Evolutionary conservation across 306 rosid genomes (phyloP), one percentile per base, ranked within the genome.

Genomic region (Datisca glomerata): DNA sequence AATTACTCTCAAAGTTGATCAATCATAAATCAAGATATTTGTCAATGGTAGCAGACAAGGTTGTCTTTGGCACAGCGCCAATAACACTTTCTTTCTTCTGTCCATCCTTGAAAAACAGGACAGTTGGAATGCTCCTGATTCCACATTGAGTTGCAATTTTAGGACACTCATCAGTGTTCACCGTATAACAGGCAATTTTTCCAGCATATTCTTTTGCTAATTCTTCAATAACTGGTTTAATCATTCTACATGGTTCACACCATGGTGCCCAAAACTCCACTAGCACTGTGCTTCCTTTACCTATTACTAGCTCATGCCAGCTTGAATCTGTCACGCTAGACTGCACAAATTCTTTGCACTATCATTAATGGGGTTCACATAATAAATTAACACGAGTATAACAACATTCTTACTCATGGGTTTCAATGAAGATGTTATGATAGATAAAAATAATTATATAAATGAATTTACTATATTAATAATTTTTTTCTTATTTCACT

Each of bases 251-350:
- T 3, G 94, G 94, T 45, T 94, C 97, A 33, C 97, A 87, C 94
- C 97, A 87, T 23, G 89, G 85, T 21, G 97, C 94, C 97, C 94
- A 83, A 57, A 87, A 87, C 33, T 87, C 94, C 23, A 89, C 95
- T 57, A 89, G 71, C 51, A 80, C 97, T 17, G 94, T 84, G 23
- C 46, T 72, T 22, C 74, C 72, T 64, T 70, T 89, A 24, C 40
- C 76, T 21, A 77, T 56, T 15, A 89, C 97, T 35, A 74, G 72
- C 14, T 56, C 51, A 4, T 72, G 41, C 97, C 97, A 83, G 72
- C 60, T 83, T 24, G 89, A 60, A 23, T 83, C 95, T 14, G 70
- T 74, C 60, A 75, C 95, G 44, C 95, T 51, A 55, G 55, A 77
- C 97, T 89, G 91, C 79, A 44, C 13, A 32, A 3, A 18, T 25